Evolutionary conservation across 2,329 filamentous ascomycete genomes (phyloP).

Genomic region (Exserohilum turcica): DNA sequence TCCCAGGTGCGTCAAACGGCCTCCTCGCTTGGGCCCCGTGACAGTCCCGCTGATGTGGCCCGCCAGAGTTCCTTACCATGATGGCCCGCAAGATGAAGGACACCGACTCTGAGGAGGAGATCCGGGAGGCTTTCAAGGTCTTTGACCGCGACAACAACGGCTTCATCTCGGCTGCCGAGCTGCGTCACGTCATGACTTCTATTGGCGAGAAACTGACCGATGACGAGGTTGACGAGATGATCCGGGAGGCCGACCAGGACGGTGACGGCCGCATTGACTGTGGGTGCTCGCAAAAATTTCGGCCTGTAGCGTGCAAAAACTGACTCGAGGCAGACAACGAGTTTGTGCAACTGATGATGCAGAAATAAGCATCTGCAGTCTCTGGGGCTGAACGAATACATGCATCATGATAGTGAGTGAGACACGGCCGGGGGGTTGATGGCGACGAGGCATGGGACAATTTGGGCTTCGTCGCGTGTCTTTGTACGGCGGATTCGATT

Average conservation of each 20-base stretch:
- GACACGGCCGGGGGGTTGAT: conserved; percentile 34
- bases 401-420: conserved; percentile 37
- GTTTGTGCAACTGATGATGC: conserved; percentile 63
- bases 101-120: conserved; percentile 67
- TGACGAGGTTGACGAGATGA: conserved; percentile 69
- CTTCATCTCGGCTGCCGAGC: conserved; percentile 67
- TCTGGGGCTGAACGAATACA: conserved; percentile 36
- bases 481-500: conserved; percentile 11
- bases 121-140: conserved; percentile 68
- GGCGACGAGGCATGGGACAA: conserved; percentile 33
- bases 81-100: conserved; percentile 68
- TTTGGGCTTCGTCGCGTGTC: conserved; percentile 11
- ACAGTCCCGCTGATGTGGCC: neutral
- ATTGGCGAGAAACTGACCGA: conserved; percentile 68
- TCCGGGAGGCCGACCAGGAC: conserved; percentile 68
- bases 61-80: conserved; percentile 67
- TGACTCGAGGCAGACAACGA: conserved; percentile 55
- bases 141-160: conserved; percentile 70
- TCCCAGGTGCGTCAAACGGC: conserved; percentile 55
- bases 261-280: conserved; percentile 69
- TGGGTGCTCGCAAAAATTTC: conserved; percentile 42
- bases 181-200: conserved; percentile 67
- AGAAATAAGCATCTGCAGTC: conserved; percentile 51
- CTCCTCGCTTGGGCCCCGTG: neutral
- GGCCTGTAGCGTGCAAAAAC: neutral